Conservation (phyloP, 129 eudicot genomes). For the Rutidosis leptorrhynchoides region DNA sequence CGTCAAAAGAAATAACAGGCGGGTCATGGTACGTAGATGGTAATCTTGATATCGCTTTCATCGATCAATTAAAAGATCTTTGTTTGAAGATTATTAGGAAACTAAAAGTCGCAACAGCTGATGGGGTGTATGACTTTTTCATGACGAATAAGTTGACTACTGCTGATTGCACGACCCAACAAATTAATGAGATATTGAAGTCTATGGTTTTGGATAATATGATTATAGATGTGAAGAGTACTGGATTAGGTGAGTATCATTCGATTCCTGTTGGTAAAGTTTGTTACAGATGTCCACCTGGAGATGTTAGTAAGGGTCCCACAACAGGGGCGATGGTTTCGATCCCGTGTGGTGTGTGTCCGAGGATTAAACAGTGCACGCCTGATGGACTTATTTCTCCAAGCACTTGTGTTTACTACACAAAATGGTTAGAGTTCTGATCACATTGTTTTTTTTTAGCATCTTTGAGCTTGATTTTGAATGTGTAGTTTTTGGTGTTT, state of each 20-base stretch:
- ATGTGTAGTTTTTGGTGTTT: not conserved
- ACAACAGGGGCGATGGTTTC: conserved; percentile 56
- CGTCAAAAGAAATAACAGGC: conserved; percentile 70
- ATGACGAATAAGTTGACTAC: conserved; percentile 13
- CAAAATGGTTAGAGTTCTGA: conserved; percentile 72
- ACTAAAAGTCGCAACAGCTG: conserved; percentile 52
- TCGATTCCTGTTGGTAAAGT: conserved; percentile 55
- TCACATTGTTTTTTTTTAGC: not conserved
- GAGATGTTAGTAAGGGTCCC: conserved; percentile 32
- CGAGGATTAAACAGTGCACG: conserved; percentile 66
- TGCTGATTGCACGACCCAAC: conserved; percentile 41
- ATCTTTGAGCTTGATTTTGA: conserved; percentile 3
- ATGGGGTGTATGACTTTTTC: conserved; percentile 38
- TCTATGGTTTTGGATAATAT: conserved; percentile 71
- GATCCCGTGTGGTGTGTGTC: conserved; percentile 86
- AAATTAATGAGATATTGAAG: conserved; percentile 57
- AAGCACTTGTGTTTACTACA: conserved; percentile 60
- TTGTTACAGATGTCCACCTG: conserved; percentile 60
- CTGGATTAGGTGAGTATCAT: conserved; percentile 66
- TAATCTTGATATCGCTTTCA: conserved; percentile 48
- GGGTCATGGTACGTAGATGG: conserved; percentile 83
- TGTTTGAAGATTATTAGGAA: conserved; percentile 31
- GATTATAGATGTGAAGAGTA: conserved; percentile 71
- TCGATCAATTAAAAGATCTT: conserved; percentile 31
- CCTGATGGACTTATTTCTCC: conserved; percentile 88